Evolutionary conservation across 495 filamentous ascomycete species (phyloP), one percentile per base, ranked within the genome.

Genomic region (Neurospora sublineolata): DNA sequence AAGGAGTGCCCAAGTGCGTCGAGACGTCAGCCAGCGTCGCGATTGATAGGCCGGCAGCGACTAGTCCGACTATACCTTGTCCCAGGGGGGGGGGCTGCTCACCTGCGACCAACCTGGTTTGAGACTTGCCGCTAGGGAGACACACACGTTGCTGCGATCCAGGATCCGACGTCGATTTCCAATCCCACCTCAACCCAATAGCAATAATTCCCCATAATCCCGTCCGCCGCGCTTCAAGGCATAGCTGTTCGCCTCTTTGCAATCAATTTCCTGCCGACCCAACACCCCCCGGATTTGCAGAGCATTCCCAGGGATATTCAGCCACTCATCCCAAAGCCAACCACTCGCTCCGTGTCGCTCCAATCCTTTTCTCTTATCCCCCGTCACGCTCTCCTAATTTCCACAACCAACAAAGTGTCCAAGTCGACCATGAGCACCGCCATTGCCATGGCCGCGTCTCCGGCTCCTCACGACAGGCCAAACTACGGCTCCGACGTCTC

Each of bases 391-490:
- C 68, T 44, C 40, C 67, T 36, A 38, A 71, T 68, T 67, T 36
- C 33, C 41, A 68, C 46, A 64, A 71, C 69, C 40, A 52, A 42
- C 27, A 73, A 14, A 60, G 70, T 58, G 41, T 73, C 69, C 64
- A 69, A 37, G 23, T 72, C 73, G 81, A 86, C 73, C 78, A 88
- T 88, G 86, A 87, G 86, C 77, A 83, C 86, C 78, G 86, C 85
- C 73, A 83, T 88, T 79, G 86, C 86, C 67, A 87, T 88, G 86
- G 86, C 85, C 74, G 84, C 85, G 69, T 87, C 86, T 68, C 86
- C 86, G 73, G 86, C 86, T 79, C 86, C 86, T 72, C 84, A 87
- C 80, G 86, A 88, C 73, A 80, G 85, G 78, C 82, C 85, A 39
- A 82, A 82, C 44, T 84, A 78, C 72, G 79, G 80, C 71, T 79